Evolutionary conservation across 352 stramenopile genomes (phyloP), one percentile per base, ranked within the genome.

Genomic region (Pythium brassicae): DNA sequence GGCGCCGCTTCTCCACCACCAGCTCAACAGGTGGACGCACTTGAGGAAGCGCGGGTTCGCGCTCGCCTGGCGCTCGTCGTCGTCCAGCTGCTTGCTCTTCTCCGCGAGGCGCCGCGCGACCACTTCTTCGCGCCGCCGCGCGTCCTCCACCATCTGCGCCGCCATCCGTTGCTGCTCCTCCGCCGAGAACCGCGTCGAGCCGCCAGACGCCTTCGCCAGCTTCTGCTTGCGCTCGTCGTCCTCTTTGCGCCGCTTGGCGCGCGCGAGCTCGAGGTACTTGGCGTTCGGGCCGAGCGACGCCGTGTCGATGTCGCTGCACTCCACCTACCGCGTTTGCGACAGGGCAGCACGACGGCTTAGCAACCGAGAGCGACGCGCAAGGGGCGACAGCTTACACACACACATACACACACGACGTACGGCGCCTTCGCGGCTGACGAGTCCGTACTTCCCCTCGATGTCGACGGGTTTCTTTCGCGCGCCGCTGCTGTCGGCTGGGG

Each of bases 31-130:
- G n/a, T n/a, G n/a, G n/a, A 76, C 69, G 51, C 62, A 89, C 79
- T 87, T 85, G 50, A 93, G 73, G 52, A 91, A 93, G 43, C 89
- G 72, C 7, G 83, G 83, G 52, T 94, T 89, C 44, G 60, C 62
- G 45, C 57, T 69, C 14, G 70, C 59, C 35, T 85, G 69, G 19
- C 72, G 60, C 54, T 88, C 79, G 22, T 72, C 71, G 34, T 84
- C 74, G 39, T 87, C 68, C 44, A 87, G 55, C 47, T 84, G 61
- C 3, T 78, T 69, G 32, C 71, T 73, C 57, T 89, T 91, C n/a
- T 68, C 43, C 0, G 65, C 57, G 12, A 68, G 69, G 17, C 72
- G 72, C 25, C 87, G 83, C 0, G 55, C 61, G 32, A 93, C 70
- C 48, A 82, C 79, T 19, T 74, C 68, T 48, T 95, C 86, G 1